A percentile compares a stretch with the other conserved stretches of the same genome.
phyloP scores from a whole-genome alignment of 2,329 filamentous ascomycete genomes.

The Aspergillus versicolor region DNA sequence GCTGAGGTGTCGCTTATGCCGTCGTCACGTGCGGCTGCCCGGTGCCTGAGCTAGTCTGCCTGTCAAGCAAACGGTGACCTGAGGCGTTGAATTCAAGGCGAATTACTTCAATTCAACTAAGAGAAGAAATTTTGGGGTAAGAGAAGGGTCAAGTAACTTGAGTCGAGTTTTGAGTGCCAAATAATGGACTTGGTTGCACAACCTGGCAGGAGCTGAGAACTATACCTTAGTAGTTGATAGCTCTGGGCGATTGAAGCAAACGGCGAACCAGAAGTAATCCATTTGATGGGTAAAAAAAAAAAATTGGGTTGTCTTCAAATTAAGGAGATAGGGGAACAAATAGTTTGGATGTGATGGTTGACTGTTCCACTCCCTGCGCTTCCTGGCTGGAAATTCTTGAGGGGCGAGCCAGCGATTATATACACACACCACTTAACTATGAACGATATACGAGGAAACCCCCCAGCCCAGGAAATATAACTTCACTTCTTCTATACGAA shows the following conservation, averaged over 20 bases:
- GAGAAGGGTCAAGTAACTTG: neutral
- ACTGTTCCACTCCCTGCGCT: too few relatives aligned
- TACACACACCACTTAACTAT: neutral
- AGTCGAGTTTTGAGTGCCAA: neutral
- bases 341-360: too few relatives aligned
- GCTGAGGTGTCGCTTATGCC: conserved; percentile 43
- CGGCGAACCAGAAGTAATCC: neutral
- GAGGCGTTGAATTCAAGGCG: neutral
- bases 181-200: neutral
- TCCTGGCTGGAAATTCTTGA: too few relatives aligned
- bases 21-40: conserved; percentile 34
- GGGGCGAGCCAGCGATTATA: neutral
- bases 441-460: neutral
- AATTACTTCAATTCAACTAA: neutral
- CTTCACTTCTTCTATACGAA: neutral
- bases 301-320: too few relatives aligned
- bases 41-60: conserved; percentile 12
- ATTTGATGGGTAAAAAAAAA: too few relatives aligned
- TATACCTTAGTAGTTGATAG: neutral
- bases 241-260: neutral
- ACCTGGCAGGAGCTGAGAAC: neutral
- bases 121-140: neutral
- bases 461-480: neutral
- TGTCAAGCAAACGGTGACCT: conserved; percentile 2
- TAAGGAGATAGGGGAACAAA: too few relatives aligned